A percentile compares a stretch with the other conserved stretches of the same genome.
Evolutionary conservation across 352 stramenopile genomes (phyloP).

Genomic region (Phytopythium boreale): DNA sequence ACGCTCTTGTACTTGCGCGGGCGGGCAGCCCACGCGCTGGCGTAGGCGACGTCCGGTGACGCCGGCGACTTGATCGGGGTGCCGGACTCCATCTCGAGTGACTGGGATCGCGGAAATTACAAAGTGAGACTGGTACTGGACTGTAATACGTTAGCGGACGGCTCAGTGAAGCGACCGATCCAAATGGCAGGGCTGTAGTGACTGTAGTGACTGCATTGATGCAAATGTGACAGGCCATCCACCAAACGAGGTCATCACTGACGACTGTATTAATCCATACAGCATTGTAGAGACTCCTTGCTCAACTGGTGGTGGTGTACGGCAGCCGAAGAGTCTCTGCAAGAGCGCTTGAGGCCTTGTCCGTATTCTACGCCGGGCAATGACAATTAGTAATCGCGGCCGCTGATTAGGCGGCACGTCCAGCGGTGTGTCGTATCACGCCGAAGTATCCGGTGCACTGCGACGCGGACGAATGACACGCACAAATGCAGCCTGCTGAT

Average conservation of each 20-base stretch:
- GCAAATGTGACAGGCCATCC: not conserved
- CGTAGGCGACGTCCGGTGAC: not conserved
- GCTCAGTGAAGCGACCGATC: too few relatives aligned
- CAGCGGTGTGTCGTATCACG: not conserved
- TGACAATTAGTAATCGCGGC: not conserved
- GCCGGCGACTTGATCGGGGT: not conserved
- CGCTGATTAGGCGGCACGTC: not conserved
- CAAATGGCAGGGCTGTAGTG: not conserved
- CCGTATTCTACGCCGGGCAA: not conserved
- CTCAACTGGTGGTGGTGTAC: not conserved
- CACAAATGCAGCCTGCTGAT: not conserved
- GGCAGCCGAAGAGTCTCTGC: too few relatives aligned
- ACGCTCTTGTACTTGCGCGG: slow-evolving; percentile 52
- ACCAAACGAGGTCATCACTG: too few relatives aligned
- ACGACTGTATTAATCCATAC: not conserved
- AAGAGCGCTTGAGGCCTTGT: too few relatives aligned
- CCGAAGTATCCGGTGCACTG: not conserved
- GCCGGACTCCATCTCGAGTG: not conserved
- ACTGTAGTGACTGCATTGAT: too few relatives aligned
- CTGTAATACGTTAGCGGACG: too few relatives aligned
- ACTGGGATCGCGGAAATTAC: not conserved
- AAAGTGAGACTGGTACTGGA: not conserved
- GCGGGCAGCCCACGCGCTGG: not conserved
- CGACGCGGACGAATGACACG: not conserved
- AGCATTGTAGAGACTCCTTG: not conserved